phyloP scores from a whole-genome alignment of 2,329 filamentous ascomycete species.

The Blumeria graminis region DNA sequence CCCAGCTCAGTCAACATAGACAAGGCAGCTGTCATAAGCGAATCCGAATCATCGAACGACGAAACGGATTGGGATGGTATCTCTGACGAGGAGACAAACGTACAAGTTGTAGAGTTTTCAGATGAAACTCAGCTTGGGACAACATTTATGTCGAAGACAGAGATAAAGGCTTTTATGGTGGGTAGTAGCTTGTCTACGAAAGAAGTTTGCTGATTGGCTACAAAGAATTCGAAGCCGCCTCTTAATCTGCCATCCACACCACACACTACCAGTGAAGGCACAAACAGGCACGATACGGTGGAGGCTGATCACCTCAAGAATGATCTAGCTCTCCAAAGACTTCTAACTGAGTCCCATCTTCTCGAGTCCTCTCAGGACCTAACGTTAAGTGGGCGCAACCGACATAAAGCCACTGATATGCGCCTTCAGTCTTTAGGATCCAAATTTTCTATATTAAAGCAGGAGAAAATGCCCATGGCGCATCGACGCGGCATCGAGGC shows the following conservation, averaged over 20 bases:
- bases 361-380: conserved; percentile 35
- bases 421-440: conserved; percentile 61
- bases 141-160: conserved; percentile 33
- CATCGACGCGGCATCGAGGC: conserved; percentile 64
- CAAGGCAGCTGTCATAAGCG: conserved; percentile 8
- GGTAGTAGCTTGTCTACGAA: background rate
- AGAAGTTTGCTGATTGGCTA: conserved; percentile 3
- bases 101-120: conserved; percentile 22
- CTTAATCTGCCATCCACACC: conserved; percentile 5
- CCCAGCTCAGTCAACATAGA: conserved; percentile 4
- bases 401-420: conserved; percentile 62
- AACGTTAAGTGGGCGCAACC: conserved; percentile 33
- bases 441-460: conserved; percentile 48
- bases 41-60: conserved; percentile 12
- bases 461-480: conserved; percentile 72
- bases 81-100: conserved; percentile 22
- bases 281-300: conserved; percentile 27
- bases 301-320: conserved; percentile 55
- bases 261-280: conserved; percentile 12
- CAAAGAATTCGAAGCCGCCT: conserved; percentile 14
- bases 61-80: conserved; percentile 38
- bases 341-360: conserved; percentile 79
- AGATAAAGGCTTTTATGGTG: conserved; percentile 63
- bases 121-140: conserved; percentile 9
- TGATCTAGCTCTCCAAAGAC: conserved; percentile 73